Evolutionary conservation across 805 yeast species (phyloP).

Genomic region (Hanseniaspora lindneri): DNA sequence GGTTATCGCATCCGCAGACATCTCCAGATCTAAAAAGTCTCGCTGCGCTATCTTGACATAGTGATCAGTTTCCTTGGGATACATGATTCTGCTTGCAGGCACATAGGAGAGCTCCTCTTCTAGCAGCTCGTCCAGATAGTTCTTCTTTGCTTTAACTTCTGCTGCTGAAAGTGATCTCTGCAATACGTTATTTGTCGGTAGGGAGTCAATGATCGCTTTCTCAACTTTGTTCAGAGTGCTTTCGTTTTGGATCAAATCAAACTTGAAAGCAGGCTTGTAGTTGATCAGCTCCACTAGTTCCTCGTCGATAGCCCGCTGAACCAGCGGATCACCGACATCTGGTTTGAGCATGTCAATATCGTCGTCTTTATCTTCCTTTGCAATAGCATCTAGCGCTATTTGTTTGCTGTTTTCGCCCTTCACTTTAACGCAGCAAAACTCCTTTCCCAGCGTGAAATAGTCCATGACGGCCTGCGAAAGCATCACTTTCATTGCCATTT

Average conservation of each 20-base stretch:
- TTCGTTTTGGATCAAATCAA: conserved; percentile 26
- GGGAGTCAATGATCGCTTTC: conserved; percentile 27
- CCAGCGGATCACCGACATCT: conserved; percentile 6
- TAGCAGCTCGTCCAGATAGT: conserved; percentile 20
- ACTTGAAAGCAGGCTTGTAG: conserved; percentile 25
- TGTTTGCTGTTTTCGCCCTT: conserved; percentile 16
- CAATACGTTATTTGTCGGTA: conserved; percentile 22
- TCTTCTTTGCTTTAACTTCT: conserved; percentile 19
- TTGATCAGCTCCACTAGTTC: conserved; percentile 17
- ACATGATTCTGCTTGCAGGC: conserved; percentile 54
- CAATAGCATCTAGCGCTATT: conserved; percentile 10
- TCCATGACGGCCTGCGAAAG: conserved; percentile 65
- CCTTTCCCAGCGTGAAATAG: conserved; percentile 67
- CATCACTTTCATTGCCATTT: conserved; percentile 54
- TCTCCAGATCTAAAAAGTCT: conserved; percentile 36
- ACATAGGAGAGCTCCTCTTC: conserved; percentile 30
- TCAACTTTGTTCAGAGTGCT: conserved; percentile 25
- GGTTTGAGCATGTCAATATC: conserved; percentile 11
- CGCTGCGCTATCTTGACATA: conserved; percentile 48
- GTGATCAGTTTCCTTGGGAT: conserved; percentile 51
- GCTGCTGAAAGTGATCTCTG: background rate
- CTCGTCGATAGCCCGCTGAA: background rate
- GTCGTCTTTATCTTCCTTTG: conserved; percentile 15
- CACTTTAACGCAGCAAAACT: conserved; percentile 41
- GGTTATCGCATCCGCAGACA: conserved; percentile 27